phyloP scores from a whole-genome alignment of 2,329 filamentous ascomycete genomes.

The Trichoderma atrobrunneum region DNA sequence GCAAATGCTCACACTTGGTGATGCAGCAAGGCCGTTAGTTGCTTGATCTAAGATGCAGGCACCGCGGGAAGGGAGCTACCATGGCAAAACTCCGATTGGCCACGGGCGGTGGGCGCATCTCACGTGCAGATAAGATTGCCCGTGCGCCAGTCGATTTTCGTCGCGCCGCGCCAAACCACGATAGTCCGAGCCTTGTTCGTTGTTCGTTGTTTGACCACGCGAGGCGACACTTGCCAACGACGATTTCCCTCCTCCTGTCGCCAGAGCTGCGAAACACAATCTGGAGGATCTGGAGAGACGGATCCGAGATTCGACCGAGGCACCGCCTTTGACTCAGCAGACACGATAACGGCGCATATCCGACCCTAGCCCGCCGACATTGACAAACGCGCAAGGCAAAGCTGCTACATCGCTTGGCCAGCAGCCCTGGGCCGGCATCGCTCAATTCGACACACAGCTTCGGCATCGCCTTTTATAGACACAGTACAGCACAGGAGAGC shows the following conservation, averaged over 20 bases:
- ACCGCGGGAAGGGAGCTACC: conserved; percentile 1
- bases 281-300: neutral
- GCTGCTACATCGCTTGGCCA: neutral
- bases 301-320: neutral
- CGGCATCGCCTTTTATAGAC: neutral
- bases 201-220: neutral
- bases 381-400: conserved; percentile 7
- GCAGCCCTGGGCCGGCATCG: neutral
- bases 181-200: conserved; percentile 3
- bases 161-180: conserved; percentile 25
- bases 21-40: neutral
- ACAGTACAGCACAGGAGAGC: neutral
- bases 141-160: conserved; percentile 21
- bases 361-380: neutral
- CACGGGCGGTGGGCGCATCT: neutral
- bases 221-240: conserved; percentile 5
- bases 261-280: neutral
- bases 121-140: conserved; percentile 24
- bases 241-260: neutral
- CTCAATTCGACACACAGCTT: neutral
- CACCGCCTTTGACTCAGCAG: neutral
- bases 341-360: neutral
- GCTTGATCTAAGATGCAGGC: conserved; percentile 10
- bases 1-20: neutral
- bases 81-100: conserved; percentile 30